Evolutionary conservation across 352 stramenopile genomes (phyloP).

Genomic region (Phytophthora constricta): DNA sequence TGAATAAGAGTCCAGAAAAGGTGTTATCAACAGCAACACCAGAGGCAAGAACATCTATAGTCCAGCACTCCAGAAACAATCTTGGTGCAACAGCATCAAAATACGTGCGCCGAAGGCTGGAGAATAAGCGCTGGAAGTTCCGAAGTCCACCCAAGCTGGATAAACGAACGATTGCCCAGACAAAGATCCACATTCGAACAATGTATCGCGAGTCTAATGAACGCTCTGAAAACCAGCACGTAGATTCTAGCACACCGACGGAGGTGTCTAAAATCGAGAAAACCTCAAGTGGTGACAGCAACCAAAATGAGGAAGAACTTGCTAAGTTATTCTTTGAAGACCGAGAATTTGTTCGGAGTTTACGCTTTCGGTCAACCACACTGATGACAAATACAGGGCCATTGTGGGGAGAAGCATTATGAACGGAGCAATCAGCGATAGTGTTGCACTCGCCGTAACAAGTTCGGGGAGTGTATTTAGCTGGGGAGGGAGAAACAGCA

Average conservation of each 20-base stretch:
- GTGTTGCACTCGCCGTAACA: slow-evolving; percentile 88
- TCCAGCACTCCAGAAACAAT: not conserved
- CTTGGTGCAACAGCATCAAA: slow-evolving; percentile 22
- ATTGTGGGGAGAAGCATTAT: slow-evolving; percentile 91
- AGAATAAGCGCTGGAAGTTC: slow-evolving; percentile 78
- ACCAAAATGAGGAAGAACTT: slow-evolving; percentile 59
- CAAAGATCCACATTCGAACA: slow-evolving; percentile 32
- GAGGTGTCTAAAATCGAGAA: slow-evolving; percentile 38
- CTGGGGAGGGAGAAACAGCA: slow-evolving; percentile 85
- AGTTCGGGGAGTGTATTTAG: slow-evolving; percentile 84
- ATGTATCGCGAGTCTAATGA: slow-evolving; percentile 26
- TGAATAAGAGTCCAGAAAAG: not conserved
- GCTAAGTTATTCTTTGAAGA: slow-evolving; percentile 73
- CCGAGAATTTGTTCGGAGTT: slow-evolving; percentile 64
- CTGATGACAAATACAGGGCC: slow-evolving; percentile 90
- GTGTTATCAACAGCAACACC: not conserved
- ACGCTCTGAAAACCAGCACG: slow-evolving; percentile 1
- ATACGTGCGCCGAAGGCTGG: slow-evolving; percentile 64
- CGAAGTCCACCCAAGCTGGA: slow-evolving; percentile 70
- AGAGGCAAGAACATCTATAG: not conserved
- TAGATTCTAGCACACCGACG: slow-evolving; percentile 17
- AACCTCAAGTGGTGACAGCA: slow-evolving; percentile 26
- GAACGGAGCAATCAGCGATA: slow-evolving; percentile 83
- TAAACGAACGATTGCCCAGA: slow-evolving; percentile 36
- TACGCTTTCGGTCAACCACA: slow-evolving; percentile 68